A percentile compares a stretch with the other conserved stretches of the same genome.
Evolutionary conservation across 2,329 filamentous ascomycete species (phyloP).

Genomic region (Colletotrichum ledebouriae): DNA sequence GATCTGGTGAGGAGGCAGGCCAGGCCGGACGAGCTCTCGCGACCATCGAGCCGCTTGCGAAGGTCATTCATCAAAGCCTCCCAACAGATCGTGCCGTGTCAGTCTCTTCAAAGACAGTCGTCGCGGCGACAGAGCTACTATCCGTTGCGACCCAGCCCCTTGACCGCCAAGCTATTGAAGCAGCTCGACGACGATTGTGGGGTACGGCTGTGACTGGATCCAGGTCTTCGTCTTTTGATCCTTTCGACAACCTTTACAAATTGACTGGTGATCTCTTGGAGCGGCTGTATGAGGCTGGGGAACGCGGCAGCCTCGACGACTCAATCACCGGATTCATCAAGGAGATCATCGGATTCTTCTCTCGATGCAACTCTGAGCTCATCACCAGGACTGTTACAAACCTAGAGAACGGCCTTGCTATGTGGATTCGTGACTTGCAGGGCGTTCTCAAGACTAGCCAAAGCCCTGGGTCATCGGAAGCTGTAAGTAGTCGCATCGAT

Average conservation of each 20-base stretch:
- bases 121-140: slow-evolving; percentile 59
- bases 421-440: slow-evolving; percentile 74
- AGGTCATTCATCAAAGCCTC: slow-evolving; percentile 59
- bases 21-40: slow-evolving; percentile 75
- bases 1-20: slow-evolving; percentile 73
- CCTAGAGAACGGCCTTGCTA: slow-evolving; percentile 71
- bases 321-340: slow-evolving; percentile 63
- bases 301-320: slow-evolving; percentile 53
- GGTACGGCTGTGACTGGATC: slow-evolving; percentile 61
- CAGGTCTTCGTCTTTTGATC: slow-evolving; percentile 65
- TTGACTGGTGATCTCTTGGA: slow-evolving; percentile 67
- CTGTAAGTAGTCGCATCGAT: slow-evolving; percentile 55
- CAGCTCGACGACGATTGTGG: slow-evolving; percentile 76
- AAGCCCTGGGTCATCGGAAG: slow-evolving; percentile 55
- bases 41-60: slow-evolving; percentile 79
- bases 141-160: slow-evolving; percentile 66
- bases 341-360: slow-evolving; percentile 66
- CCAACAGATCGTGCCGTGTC: slow-evolving; percentile 43
- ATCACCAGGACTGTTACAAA: slow-evolving; percentile 68
- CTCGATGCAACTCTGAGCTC: slow-evolving; percentile 62
- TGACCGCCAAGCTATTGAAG: slow-evolving; percentile 74
- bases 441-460: slow-evolving; percentile 58
- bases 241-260: slow-evolving; percentile 76
- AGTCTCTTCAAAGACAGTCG: slow-evolving; percentile 49
- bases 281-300: slow-evolving; percentile 64